Evolutionary conservation across 148 eudicot genomes (phyloP), one percentile per base, ranked within the genome.

Genomic region (Camellia japonica): DNA sequence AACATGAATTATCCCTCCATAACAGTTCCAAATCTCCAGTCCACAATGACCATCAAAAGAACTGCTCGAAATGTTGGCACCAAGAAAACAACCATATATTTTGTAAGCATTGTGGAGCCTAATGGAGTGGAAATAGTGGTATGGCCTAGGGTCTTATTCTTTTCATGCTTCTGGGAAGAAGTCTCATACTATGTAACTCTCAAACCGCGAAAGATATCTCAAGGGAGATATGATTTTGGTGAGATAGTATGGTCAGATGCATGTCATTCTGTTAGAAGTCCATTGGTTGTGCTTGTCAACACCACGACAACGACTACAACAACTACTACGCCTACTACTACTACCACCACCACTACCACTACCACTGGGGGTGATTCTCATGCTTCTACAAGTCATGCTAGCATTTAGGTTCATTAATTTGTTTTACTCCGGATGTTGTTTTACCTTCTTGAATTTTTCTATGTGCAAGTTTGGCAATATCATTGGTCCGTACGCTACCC

Each of bases 171-270:
- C 13, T 84, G 72, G 74, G 77, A 86, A 30, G 87, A 88, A 76
- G 6, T 56, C 14, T 74, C 81, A 2, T 88, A 88, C 20, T 84
- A 73, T 71, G 84, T 88, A 62, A 88, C 87, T 0, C 65, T 88
- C 9, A 82, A 42, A 11, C 91, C 89, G 1, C 4, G 6, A 60
- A 88, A 88, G 87, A 41, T 47, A 14, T 86, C 91, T 46, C 83
- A 54, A 63, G 89, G 86, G 68, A 86, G 91, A 43, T 88, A 80
- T 77, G 89, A 86, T 73, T 88, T 86, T 78, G 91, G 91, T 54
- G 88, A 85, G 78, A 86, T 88, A 19, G 80, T 83, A n/a, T 84
- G 89, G 89, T 86, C 83, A 14, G 89, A 86, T 76, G 87, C 86
- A 13, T 84, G 44, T 20, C 85, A 88, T 79, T 71, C 62, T n/a